Evolutionary conservation across 73 alveolate species (phyloP).

Genomic region (Tetrahymena thermophila): DNA sequence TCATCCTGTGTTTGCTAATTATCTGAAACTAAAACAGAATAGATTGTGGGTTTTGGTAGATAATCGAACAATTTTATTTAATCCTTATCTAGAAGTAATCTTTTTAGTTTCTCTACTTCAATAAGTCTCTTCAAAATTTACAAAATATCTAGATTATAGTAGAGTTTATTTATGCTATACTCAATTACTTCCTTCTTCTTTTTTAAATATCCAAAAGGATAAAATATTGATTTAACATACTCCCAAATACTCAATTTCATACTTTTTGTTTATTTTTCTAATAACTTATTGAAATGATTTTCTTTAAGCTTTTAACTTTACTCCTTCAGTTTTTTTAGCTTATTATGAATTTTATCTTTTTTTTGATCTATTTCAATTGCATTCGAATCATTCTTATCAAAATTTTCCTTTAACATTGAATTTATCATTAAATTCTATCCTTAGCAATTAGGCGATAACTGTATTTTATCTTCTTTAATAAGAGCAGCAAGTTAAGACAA

Average conservation of each 20-base stretch:
- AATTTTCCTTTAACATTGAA: too few species aligned
- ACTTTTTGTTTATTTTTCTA: neutral
- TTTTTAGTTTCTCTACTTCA: conserved; percentile 26
- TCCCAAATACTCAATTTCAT: neutral
- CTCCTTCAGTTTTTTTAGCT: neutral
- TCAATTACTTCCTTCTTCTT: neutral
- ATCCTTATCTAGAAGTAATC: conserved; percentile 4
- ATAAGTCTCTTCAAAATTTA: conserved; percentile 5
- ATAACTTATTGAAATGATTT: neutral
- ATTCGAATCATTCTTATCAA: too few species aligned
- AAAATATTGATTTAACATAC: neutral
- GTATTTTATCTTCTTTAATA: too few species aligned
- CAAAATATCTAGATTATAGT: conserved; percentile 11
- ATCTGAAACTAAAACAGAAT: neutral
- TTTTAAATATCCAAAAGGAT: neutral
- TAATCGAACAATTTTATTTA: conserved; percentile 23
- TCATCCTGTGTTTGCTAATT: neutral
- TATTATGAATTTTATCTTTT: neutral
- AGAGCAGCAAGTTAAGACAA: too few species aligned
- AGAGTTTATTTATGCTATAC: conserved; percentile 3
- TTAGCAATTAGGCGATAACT: too few species aligned
- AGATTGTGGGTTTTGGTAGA: conserved; percentile 25
- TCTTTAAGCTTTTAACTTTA: neutral
- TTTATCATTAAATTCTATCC: too few species aligned
- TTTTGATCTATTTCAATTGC: too few species aligned